Evolutionary conservation across 225 moss, liverwort and hornwort species (phyloP).

Genomic region (Polytrichum formosum): DNA sequence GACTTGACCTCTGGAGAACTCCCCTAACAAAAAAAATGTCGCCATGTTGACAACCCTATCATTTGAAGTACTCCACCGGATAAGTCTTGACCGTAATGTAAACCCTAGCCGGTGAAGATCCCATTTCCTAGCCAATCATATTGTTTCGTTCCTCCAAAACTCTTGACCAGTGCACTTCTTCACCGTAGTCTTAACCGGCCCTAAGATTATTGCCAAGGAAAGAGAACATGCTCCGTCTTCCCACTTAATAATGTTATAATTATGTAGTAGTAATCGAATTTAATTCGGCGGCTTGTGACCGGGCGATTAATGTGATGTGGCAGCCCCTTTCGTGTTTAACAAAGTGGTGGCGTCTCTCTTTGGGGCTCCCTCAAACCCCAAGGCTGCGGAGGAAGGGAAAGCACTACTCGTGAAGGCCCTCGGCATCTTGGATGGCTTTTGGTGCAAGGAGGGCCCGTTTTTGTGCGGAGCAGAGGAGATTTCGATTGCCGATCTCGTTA

Average conservation of each 20-base stretch:
- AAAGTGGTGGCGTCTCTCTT: background rate
- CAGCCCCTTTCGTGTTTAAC: constrained; percentile 2
- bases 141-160: too few relatives aligned
- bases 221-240: too few relatives aligned
- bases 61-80: too few relatives aligned
- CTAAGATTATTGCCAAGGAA: too few relatives aligned
- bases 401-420: background rate
- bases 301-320: constrained; percentile 2
- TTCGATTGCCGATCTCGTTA: constrained; percentile 7
- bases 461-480: constrained; percentile 1
- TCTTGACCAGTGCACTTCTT: too few relatives aligned
- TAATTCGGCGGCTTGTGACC: background rate
- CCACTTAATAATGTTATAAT: background rate
- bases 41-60: too few relatives aligned
- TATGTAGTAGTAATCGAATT: background rate
- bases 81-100: too few relatives aligned
- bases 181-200: too few relatives aligned
- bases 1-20: too few relatives aligned
- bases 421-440: constrained; percentile 4
- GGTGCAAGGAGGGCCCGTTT: constrained; percentile 18
- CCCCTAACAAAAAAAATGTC: too few relatives aligned
- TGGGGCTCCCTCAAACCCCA: background rate
- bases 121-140: too few relatives aligned
- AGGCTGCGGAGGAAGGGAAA: background rate
- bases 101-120: too few relatives aligned